Conservation (phyloP, 208 protist species). For the Leishmania braziliensis region DNA sequence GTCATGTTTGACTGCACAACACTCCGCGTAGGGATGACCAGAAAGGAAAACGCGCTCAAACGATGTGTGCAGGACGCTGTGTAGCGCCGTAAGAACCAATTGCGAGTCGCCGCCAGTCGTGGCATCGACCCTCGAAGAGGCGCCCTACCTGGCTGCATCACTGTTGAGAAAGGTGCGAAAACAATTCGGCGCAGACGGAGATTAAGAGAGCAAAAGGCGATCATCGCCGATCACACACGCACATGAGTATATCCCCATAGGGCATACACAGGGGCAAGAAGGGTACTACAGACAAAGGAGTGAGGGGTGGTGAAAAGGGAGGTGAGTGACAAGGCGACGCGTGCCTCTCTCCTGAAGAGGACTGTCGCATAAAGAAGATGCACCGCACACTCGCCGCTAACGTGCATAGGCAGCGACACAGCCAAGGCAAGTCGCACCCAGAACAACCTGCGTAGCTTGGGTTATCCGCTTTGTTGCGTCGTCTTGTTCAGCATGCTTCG, state of each 20-base stretch:
- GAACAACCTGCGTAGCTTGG: no score
- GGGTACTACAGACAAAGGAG: neutral
- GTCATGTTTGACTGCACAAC: slow-evolving; percentile 67
- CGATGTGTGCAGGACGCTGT: neutral
- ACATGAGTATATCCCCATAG: neutral
- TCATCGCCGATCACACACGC: no score
- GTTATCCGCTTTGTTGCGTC: neutral
- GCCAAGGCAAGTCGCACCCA: neutral
- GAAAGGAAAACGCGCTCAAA: neutral
- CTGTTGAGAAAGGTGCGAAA: neutral
- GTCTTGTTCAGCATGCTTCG: neutral
- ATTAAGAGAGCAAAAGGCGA: neutral
- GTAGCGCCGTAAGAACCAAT: neutral
- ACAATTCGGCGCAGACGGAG: neutral
- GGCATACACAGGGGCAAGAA: neutral
- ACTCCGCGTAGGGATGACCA: slow-evolving; percentile 7
- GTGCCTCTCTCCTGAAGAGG: neutral
- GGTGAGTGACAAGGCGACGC: neutral
- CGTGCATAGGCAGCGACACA: neutral
- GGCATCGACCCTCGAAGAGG: neutral
- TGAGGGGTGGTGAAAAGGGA: neutral
- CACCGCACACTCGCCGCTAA: neutral
- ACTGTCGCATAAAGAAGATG: neutral
- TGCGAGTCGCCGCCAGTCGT: no score
- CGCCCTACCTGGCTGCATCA: neutral